phyloP scores from a whole-genome alignment of 192 early-diverging fungal genomes.

The Allomyces javanicus region DNA sequence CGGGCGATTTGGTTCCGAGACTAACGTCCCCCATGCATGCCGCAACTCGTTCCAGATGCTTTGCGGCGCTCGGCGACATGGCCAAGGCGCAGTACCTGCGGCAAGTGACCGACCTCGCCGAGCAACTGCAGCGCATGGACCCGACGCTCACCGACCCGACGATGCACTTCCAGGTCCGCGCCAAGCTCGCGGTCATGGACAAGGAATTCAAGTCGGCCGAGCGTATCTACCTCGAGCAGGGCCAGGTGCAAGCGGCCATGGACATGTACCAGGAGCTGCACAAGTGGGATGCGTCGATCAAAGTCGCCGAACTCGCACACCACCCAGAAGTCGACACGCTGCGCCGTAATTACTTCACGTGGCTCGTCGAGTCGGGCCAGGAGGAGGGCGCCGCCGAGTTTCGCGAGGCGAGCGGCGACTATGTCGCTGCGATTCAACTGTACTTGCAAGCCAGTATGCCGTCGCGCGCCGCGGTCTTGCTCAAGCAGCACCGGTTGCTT shows the following conservation, averaged over 20 bases:
- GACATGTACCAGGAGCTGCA: slow-evolving; percentile 47
- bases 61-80: slow-evolving; percentile 36
- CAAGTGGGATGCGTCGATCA: slow-evolving; percentile 44
- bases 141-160: slow-evolving; percentile 6
- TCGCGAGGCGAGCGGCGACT: slow-evolving; percentile 41
- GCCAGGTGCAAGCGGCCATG: slow-evolving; percentile 44
- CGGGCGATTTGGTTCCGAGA: too few species aligned
- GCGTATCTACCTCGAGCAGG: slow-evolving; percentile 32
- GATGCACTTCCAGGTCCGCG: slow-evolving; percentile 22
- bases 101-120: slow-evolving; percentile 14
- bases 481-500: slow-evolving; percentile 16
- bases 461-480: slow-evolving; percentile 23
- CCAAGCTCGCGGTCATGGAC: slow-evolving; percentile 31
- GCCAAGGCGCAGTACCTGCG: slow-evolving; percentile 25
- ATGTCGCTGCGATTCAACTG: slow-evolving; percentile 27
- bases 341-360: slow-evolving; percentile 39
- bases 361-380: slow-evolving; percentile 41
- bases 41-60: slow-evolving; percentile 18
- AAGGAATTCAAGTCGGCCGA: slow-evolving; percentile 44
- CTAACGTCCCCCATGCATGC: too few species aligned
- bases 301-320: slow-evolving; percentile 40
- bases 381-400: slow-evolving; percentile 33
- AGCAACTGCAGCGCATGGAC: not conserved
- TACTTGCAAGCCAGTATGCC: slow-evolving; percentile 43
- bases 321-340: slow-evolving; percentile 36